Conservation (phyloP, 2,329 filamentous ascomycete genomes). For the Chaetothyriales sp. region DNA sequence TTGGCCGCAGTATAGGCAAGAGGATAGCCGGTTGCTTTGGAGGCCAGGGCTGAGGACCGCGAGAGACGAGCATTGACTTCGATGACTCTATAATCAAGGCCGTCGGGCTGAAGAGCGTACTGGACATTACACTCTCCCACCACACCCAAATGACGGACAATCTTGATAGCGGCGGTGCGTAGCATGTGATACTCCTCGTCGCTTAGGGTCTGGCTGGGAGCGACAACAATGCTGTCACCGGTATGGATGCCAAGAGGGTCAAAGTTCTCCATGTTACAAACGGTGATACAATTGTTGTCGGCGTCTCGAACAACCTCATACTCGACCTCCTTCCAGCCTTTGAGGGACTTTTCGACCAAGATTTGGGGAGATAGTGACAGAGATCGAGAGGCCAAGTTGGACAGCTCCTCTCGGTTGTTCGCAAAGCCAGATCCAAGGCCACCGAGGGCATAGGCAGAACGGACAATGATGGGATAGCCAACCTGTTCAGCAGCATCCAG, state of each 20-base stretch:
- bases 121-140: slow-evolving; percentile 98
- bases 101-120: slow-evolving; percentile 91
- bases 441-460: slow-evolving; percentile 89
- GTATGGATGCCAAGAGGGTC: slow-evolving; percentile 96
- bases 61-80: slow-evolving; percentile 98
- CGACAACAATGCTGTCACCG: slow-evolving; percentile 95
- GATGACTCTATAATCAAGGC: slow-evolving; percentile 94
- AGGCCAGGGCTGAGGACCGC: slow-evolving; percentile 88
- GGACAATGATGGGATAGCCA: slow-evolving; percentile 95
- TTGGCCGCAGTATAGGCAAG: slow-evolving; percentile 95
- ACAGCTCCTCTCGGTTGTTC: slow-evolving; percentile 81
- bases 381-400: slow-evolving; percentile 82
- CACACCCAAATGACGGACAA: slow-evolving; percentile 89
- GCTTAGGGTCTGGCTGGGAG: slow-evolving; percentile 87
- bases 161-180: slow-evolving; percentile 92
- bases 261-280: slow-evolving; percentile 99
- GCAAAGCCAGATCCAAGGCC: slow-evolving; percentile 94
- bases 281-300: slow-evolving; percentile 96
- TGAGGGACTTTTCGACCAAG: slow-evolving; percentile 92
- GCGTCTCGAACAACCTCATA: slow-evolving; percentile 97
- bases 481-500: slow-evolving; percentile 71
- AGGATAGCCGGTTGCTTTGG: slow-evolving; percentile 95
- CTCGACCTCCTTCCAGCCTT: slow-evolving; percentile 99
- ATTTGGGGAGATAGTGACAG: slow-evolving; percentile 91
- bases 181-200: slow-evolving; percentile 99